phyloP scores from a whole-genome alignment of 2,329 filamentous ascomycete genomes.

The Scedosporium apiospermum region DNA sequence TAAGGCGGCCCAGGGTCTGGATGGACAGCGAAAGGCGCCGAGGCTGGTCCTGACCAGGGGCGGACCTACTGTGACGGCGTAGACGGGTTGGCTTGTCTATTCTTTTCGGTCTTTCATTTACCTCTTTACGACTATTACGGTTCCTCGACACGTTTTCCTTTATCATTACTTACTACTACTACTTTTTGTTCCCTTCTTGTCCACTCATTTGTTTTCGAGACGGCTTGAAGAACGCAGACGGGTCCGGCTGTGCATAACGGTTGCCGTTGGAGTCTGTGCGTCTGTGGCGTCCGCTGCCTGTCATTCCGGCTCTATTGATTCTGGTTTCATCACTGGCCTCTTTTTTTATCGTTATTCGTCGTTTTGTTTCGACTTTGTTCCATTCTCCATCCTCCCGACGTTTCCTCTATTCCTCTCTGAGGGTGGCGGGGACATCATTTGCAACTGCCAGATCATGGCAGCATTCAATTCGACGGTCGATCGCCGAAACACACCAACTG shows the following conservation, averaged over 20 bases:
- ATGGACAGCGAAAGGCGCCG: slow-evolving; percentile 68
- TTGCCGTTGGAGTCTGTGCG: neutral
- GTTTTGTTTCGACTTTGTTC: neutral
- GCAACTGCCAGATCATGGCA: neutral
- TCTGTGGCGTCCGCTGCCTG: neutral
- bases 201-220: neutral
- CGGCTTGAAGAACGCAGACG: neutral
- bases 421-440: neutral
- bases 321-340: neutral
- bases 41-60: slow-evolving; percentile 74
- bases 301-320: neutral
- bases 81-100: neutral
- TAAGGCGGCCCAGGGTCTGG: slow-evolving; percentile 43
- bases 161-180: neutral
- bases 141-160: neutral
- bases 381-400: neutral
- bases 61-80: slow-evolving; percentile 1
- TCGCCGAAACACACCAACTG: neutral
- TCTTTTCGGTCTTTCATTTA: neutral
- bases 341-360: neutral
- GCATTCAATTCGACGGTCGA: neutral
- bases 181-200: neutral
- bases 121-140: neutral
- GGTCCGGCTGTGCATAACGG: slow-evolving; percentile 1
- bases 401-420: neutral